These are phyloP conservation scores for Alnus glutinosa DNA, from an alignment of 306 rosid genomes.

Conservation along the genomic window DNA sequence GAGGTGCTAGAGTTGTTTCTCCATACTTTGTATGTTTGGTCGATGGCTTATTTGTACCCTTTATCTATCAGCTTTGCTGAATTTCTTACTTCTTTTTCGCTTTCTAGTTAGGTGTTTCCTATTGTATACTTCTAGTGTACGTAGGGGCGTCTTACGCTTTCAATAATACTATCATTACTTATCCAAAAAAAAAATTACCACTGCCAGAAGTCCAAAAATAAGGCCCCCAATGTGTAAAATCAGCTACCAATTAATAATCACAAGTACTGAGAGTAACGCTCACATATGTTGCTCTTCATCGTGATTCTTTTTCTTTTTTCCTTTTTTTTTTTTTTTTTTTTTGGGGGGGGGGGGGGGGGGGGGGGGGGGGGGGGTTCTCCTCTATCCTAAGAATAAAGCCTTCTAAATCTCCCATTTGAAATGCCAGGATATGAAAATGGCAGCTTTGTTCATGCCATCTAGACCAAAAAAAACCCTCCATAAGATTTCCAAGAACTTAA, in stretches of 20 bases:
- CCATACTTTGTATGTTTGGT: too few species aligned
- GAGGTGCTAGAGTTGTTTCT: too few species aligned
- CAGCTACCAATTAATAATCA: background rate
- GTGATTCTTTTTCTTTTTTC: background rate
- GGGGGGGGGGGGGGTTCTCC: background rate
- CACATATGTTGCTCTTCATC: background rate
- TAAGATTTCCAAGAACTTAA: background rate
- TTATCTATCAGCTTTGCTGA: too few species aligned
- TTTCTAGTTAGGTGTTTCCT: too few species aligned
- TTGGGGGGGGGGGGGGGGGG: background rate
- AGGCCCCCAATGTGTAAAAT: background rate
- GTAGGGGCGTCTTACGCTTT: too few species aligned
- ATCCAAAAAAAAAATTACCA: too few species aligned
- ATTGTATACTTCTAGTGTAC: too few species aligned
- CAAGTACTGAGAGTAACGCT: background rate
- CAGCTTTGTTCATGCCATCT: background rate
- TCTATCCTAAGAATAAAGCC: background rate
- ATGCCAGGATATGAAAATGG: background rate
- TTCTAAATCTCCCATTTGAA: background rate
- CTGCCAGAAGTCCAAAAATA: too few species aligned
- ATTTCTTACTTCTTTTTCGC: too few species aligned
- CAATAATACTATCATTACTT: too few species aligned
- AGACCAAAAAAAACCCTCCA: background rate
- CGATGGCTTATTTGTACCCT: too few species aligned
- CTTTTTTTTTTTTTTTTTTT: background rate